Evolutionary conservation across 805 yeast species (phyloP), one percentile per base, ranked within the genome.

Genomic region (Candida coquimbonensis): DNA sequence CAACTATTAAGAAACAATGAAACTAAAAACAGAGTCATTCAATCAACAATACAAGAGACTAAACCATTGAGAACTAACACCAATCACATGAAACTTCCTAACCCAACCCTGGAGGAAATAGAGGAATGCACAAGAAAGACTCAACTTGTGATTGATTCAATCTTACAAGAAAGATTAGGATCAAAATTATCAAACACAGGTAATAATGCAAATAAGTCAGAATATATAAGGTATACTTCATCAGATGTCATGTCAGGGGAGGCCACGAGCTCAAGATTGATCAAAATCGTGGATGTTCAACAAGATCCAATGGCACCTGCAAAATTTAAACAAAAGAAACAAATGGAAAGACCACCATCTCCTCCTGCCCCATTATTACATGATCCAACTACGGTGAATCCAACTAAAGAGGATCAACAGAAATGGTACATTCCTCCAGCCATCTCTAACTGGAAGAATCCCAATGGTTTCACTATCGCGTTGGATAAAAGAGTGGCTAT

Each of bases 401-500:
- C 83, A 17, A 76, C 89, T 0, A 77, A 78, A 26, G 87, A 83
- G 53, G 95, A 89, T 44, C 85, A 80, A 51, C 78, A 76, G 26
- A 74, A 77, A 49, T 91, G 97, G 96, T 73, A 75, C 40, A 88
- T 93, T 29, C 98, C 98, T 0, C 81, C 96, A 0, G 87, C 95
- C 1, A 77, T 91, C 0, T 91, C 98, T 1, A 88, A 87, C 62
- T 93, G 98, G 97, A 90, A 89, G 63, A 93, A 93, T 62, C 87
- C 90, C 16, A 84, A 86, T 54, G 97, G 98, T 1, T 87, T 80
- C 59, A 80, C 96, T 1, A 81, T 90, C 39, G 80, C 84, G 1
- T 63, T 90, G 36, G 96, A 89, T 45, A 86, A 84, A 56, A 70
- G 97, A 48, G 68, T 87, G 45, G 73, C 79, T 2, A 73, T 75